Conservation (phyloP, 2,329 filamentous ascomycete species). For the Fusarium buxicola region DNA sequence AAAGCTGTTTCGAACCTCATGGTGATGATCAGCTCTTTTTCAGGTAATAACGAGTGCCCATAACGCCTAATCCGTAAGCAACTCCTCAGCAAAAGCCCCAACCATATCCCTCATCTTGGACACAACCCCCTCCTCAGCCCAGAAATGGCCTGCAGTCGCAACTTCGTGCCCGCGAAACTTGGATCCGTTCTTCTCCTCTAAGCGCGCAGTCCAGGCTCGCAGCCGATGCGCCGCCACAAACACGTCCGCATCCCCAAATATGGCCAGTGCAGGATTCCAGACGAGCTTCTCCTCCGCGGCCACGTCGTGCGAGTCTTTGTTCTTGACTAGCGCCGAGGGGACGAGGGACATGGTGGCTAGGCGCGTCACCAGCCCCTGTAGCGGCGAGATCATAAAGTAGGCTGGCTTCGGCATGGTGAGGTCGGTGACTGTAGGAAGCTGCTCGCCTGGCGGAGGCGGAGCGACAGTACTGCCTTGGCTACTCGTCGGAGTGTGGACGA, state of each 20-base stretch:
- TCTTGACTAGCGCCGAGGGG: slow-evolving; percentile 46
- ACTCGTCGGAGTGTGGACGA: slow-evolving; percentile 23
- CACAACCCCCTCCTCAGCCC: slow-evolving; percentile 66
- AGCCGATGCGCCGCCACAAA: slow-evolving; percentile 77
- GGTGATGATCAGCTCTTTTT: too few species aligned
- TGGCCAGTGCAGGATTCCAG: slow-evolving; percentile 70
- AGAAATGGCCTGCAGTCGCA: slow-evolving; percentile 70
- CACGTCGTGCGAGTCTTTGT: slow-evolving; percentile 41
- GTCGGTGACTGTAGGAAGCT: slow-evolving; percentile 48
- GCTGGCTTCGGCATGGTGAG: slow-evolving; percentile 56
- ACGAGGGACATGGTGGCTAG: slow-evolving; percentile 71
- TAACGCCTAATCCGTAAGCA: slow-evolving; percentile 23
- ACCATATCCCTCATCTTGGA: slow-evolving; percentile 44
- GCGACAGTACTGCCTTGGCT: slow-evolving; percentile 19
- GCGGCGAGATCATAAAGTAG: slow-evolving; percentile 76
- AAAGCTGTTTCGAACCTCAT: too few species aligned
- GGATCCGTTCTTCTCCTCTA: slow-evolving; percentile 59
- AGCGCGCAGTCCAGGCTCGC: slow-evolving; percentile 70
- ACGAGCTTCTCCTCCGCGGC: slow-evolving; percentile 67
- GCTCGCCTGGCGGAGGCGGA: slow-evolving; percentile 36
- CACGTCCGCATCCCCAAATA: slow-evolving; percentile 80
- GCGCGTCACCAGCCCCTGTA: slow-evolving; percentile 69
- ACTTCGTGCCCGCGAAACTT: slow-evolving; percentile 63
- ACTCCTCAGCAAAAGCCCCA: slow-evolving; percentile 43
- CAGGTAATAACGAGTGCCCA: too few species aligned